These are phyloP conservation scores for Neurospora sp. DNA, from an alignment of 495 filamentous ascomycete genomes.

Conservation along the genomic window DNA sequence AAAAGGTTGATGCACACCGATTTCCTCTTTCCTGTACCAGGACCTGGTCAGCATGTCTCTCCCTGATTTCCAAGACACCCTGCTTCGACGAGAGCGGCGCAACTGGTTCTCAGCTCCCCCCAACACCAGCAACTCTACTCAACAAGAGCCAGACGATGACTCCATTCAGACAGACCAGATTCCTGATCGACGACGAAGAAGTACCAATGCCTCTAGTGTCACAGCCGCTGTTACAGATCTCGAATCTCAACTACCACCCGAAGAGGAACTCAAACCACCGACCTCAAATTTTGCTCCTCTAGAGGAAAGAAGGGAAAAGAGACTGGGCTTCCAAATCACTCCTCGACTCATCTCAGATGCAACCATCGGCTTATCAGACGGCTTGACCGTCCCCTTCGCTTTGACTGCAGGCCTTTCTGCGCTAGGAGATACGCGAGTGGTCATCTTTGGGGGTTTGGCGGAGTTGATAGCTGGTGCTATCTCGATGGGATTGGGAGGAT, in stretches of 20 bases:
- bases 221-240: background rate
- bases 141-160: background rate
- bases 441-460: slow-evolving; percentile 56
- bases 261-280: slow-evolving; percentile 5
- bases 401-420: slow-evolving; percentile 48
- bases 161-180: background rate
- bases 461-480: slow-evolving; percentile 55
- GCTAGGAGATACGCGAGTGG: slow-evolving; percentile 45
- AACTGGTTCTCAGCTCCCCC: background rate
- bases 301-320: background rate
- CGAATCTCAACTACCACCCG: background rate
- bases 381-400: slow-evolving; percentile 53
- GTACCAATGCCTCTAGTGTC: background rate
- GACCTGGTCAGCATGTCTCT: background rate
- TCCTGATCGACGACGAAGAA: background rate
- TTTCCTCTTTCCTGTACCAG: background rate
- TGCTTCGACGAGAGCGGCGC: background rate
- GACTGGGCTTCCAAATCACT: slow-evolving; percentile 7
- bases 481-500: slow-evolving; percentile 59
- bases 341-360: slow-evolving; percentile 31
- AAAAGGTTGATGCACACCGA: too few relatives aligned
- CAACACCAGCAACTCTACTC: background rate
- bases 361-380: slow-evolving; percentile 49
- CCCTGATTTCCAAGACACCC: background rate
- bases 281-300: background rate